Evolutionary conservation across 169 alveolate species (phyloP).

Genomic region (Plasmodium knowlesi): DNA sequence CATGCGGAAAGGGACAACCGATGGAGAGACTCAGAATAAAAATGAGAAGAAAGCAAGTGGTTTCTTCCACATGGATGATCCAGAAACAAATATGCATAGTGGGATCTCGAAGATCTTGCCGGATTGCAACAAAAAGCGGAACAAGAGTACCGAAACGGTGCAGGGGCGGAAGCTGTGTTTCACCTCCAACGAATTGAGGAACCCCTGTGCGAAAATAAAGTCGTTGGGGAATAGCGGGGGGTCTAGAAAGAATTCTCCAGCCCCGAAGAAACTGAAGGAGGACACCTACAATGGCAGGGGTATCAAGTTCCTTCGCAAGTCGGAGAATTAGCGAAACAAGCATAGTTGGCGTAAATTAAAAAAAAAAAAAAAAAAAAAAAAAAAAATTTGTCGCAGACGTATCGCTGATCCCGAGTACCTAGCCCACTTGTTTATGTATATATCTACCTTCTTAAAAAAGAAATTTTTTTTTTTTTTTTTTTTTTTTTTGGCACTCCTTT

Average conservation of each 20-base stretch:
- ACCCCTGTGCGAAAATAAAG: background rate
- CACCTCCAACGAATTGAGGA: background rate
- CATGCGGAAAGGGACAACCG: background rate
- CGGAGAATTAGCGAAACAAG: background rate
- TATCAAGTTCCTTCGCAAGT: conserved; percentile 21
- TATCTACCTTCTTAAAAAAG: background rate
- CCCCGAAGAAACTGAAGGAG: conserved; percentile 26
- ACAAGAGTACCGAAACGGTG: background rate
- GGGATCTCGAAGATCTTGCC: background rate
- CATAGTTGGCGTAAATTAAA: background rate
- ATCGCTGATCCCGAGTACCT: background rate
- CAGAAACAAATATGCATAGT: background rate
- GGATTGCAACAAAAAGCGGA: conserved; percentile 6
- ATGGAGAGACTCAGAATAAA: background rate
- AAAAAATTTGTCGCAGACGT: background rate
- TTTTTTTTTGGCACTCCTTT: background rate
- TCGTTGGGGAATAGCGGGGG: background rate
- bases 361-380: too few species aligned
- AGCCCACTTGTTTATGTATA: background rate
- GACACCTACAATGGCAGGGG: conserved; percentile 29
- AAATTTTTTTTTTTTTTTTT: too few species aligned
- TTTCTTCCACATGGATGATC: background rate
- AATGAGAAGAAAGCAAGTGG: background rate
- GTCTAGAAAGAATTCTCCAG: conserved; percentile 28
- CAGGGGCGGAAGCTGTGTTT: background rate